Evolutionary conservation across 139 green algal genomes (phyloP), one percentile per base, ranked within the genome.

Genomic region (Klebsormidium nitens): DNA sequence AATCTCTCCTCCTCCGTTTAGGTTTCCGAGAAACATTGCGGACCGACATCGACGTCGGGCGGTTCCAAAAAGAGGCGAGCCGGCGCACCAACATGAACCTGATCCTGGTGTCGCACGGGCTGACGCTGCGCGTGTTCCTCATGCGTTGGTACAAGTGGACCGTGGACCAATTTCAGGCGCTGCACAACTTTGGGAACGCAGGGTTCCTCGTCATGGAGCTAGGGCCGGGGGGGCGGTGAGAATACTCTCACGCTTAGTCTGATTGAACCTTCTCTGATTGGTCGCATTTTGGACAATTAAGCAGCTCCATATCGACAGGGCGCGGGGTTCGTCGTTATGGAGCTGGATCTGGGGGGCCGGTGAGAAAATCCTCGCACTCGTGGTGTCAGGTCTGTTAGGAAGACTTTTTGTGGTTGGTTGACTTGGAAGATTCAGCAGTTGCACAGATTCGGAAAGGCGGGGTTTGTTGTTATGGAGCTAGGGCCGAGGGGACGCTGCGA

Each of bases 71-170:
- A 26, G 17, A 36, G 26, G 68, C 72, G 26, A 28, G 17, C 2
- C 4, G n/a, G 3, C 19, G 28, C 60, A 28, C 19, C 26, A 77
- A 72, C 59, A 77, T 72, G 69, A 77, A 77, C 59, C 48, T 84
- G 37, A 49, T 84, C 31, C 44, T 84, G 48, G 69, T 76, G 39
- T 82, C 77, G 26, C 80, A 86, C 68, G 80, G 80, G 8, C 52
- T 86, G 5, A 82, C 80, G 55, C 38, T 86, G 32, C 63, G 80
- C 2, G 52, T 86, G 5, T 86, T 86, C 64, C 68, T 86, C 44
- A 86, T 86, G 80, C 80, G 80, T 2, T 85, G 80, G 80, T 85
- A 72, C 64, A 78, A 84, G 67, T 80, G 67, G 75, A 83, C 48
- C 8, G 75, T 83, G 46, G 68, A 83, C 28, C 39, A 80, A 55